Base-by-base conservation (phyloP, 805 yeast species). In the Ogataea philodendri region DNA sequence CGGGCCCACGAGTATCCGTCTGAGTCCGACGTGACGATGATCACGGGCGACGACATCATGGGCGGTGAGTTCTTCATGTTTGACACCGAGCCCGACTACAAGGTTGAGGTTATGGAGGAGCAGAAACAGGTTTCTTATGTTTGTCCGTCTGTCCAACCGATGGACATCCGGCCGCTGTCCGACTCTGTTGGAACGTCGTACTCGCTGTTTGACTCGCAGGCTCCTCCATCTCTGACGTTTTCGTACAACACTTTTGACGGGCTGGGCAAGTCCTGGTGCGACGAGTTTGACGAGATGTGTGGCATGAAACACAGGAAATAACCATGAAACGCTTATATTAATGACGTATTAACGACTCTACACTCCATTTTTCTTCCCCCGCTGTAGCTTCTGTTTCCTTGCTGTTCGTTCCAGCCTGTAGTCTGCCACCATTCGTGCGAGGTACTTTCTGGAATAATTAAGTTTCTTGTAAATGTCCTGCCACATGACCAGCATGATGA, bases 401-500 rank as follows among this genome's bases (percentile, higher is more conserved):
- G 40, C 33, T n/a, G 19, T 16, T 5, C 31, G 26, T 7, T 39
- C 37, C n/a, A 7, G 9, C 14, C 29, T 26, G 30, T 32, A 32
- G 18, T 39, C 44, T 10, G 31, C 35, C 22, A 42, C 26, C 11
- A 11, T 25, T 15, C 48, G 27, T n/a, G 22, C 14, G 15, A 35
- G 39, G 26, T 17, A 28, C 27, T 36, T 39, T 16, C 29, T 35
- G 10, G 16, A 26, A 16, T 28, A 35, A 9, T 14, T 33, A 22
- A 35, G 14, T n/a, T 23, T 33, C 25, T 39, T 44, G 9, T 20
- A 22, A 5, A 45, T 31, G 15, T 45, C 49, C 13, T 45, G 46
- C 59, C 65, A 58, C 52, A 67, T 67, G 18, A 67, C 52, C 24
- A 68, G 26, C 5, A 60, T 20, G 39, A 66, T 38, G 36, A 67